A percentile compares a stretch with the other conserved stretches of the same genome.
These are phyloP conservation scores for Leccinum subatratum DNA, from an alignment of 1,284 basidiomycete species.

Conservation along the genomic window DNA sequence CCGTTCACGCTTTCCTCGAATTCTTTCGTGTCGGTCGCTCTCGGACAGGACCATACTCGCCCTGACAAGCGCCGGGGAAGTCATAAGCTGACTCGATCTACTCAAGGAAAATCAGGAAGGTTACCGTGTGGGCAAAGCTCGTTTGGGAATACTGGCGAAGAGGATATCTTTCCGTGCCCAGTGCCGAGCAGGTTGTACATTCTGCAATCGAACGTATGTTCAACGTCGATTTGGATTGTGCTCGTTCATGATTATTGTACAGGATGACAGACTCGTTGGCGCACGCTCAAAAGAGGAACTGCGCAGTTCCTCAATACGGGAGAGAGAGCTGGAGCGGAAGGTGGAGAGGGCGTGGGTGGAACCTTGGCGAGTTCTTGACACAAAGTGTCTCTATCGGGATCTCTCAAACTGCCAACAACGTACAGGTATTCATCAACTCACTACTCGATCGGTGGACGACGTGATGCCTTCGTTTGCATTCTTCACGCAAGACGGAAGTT, in stretches of 20 bases:
- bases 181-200: too few relatives aligned
- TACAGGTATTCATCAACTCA: conserved; percentile 74
- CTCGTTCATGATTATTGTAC: conserved; percentile 13
- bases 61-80: conserved; percentile 74
- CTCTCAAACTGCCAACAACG: conserved; percentile 11
- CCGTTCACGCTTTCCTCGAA: conserved; percentile 52
- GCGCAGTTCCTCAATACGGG: conserved; percentile 67
- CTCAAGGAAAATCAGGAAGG: background rate
- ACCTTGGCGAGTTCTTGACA: conserved; percentile 63
- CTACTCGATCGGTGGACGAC: conserved; percentile 72
- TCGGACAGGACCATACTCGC: conserved; percentile 96
- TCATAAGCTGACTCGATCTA: conserved; percentile 62
- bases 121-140: too few relatives aligned
- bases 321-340: conserved; percentile 49
- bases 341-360: conserved; percentile 46
- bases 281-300: conserved; percentile 66
- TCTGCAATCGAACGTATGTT: too few relatives aligned
- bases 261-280: conserved; percentile 66
- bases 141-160: too few relatives aligned
- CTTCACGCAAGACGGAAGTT: conserved; percentile 73
- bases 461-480: conserved; percentile 77
- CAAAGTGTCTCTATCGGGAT: conserved; percentile 43
- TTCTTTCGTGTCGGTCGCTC: conserved; percentile 60
- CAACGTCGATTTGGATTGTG: background rate
- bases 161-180: too few relatives aligned